Conservation (phyloP, 2,329 filamentous ascomycete genomes). For the Diplodia sapinea region DNA sequence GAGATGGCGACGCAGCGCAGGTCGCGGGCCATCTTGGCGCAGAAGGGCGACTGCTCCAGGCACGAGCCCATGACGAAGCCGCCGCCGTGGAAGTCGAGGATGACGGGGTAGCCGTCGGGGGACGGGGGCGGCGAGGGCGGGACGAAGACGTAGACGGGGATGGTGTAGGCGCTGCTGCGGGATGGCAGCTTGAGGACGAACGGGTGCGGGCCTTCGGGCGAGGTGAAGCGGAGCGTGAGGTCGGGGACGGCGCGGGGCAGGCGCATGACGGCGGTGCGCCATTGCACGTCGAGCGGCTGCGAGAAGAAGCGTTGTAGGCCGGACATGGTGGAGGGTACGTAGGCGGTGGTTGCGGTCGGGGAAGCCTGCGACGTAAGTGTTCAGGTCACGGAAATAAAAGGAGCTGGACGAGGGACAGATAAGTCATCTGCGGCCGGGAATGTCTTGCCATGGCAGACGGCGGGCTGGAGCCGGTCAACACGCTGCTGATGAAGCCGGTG, state of each 20-base stretch:
- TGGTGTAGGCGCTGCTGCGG: constrained; percentile 43
- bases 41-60: constrained; percentile 55
- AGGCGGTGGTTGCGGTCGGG: neutral
- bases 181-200: constrained; percentile 50
- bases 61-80: constrained; percentile 53
- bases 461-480: neutral
- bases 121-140: constrained; percentile 40
- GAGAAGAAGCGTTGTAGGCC: constrained; percentile 40
- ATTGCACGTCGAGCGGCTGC: constrained; percentile 46
- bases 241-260: constrained; percentile 47
- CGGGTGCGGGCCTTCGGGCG: constrained; percentile 50
- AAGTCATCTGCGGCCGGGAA: constrained; percentile 4
- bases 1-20: constrained; percentile 52
- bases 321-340: constrained; percentile 10
- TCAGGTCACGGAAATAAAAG: neutral
- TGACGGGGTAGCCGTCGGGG: constrained; percentile 44
- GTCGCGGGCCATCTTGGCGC: constrained; percentile 53
- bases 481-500: constrained; percentile 8
- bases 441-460: neutral
- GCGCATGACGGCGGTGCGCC: constrained; percentile 47
- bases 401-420: neutral
- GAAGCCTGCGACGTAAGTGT: neutral
- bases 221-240: constrained; percentile 47
- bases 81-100: constrained; percentile 53
- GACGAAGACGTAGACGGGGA: constrained; percentile 51